Conservation (phyloP, 129 eudicot genomes). For the Flaveria robusta region DNA sequence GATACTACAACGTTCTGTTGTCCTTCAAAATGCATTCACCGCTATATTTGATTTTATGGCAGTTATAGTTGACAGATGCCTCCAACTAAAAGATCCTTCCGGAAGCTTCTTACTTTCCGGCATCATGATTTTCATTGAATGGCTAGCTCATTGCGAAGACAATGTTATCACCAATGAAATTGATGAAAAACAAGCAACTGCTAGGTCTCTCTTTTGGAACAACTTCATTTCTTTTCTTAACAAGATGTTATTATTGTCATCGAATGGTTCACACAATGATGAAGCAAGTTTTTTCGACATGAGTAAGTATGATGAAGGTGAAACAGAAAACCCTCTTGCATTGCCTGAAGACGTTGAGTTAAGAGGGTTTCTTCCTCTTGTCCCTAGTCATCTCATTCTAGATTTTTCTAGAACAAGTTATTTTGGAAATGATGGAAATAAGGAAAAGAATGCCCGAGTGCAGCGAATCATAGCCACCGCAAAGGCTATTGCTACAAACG, state of each 20-base stretch:
- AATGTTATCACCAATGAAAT: constrained; percentile 51
- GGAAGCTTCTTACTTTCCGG: constrained; percentile 85
- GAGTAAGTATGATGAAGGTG: constrained; percentile 78
- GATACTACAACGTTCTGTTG: constrained; percentile 77
- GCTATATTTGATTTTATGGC: constrained; percentile 83
- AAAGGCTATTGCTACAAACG: constrained; percentile 70
- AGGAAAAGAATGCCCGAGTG: constrained; percentile 62
- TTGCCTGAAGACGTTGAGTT: constrained; percentile 83
- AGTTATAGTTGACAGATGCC: constrained; percentile 62
- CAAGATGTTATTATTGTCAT: constrained; percentile 45
- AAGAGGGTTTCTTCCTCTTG: constrained; percentile 86
- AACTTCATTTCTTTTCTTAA: constrained; percentile 61
- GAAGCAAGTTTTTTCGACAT: constrained; percentile 66
- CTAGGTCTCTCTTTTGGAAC: constrained; percentile 82
- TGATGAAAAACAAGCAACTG: constrained; percentile 66
- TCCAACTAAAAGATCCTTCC: constrained; percentile 60
- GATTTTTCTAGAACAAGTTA: constrained; percentile 71
- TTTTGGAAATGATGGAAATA: constrained; percentile 60
- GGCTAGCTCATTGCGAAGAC: constrained; percentile 78
- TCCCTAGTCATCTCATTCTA: constrained; percentile 66
- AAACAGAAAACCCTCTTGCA: constrained; percentile 66
- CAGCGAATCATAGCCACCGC: constrained; percentile 88
- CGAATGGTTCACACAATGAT: constrained; percentile 44
- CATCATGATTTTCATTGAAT: constrained; percentile 77
- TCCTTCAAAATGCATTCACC: constrained; percentile 81